A percentile compares a stretch with the other conserved stretches of the same genome.
Evolutionary conservation across 257 asterid species (phyloP).

Genomic region (Salvia hispanica): DNA sequence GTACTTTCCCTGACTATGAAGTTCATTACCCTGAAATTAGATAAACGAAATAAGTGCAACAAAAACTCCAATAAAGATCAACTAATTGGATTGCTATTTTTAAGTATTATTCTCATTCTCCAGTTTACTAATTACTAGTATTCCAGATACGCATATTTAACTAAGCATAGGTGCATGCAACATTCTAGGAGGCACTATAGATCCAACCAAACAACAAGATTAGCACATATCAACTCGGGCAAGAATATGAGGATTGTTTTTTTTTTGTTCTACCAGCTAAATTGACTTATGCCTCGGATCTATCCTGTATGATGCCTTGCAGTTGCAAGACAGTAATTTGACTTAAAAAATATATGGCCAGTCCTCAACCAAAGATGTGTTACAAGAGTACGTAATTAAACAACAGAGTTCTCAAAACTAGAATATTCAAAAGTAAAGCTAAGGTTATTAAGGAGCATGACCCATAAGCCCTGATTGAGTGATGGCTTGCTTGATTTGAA

Average conservation of each 20-base stretch:
- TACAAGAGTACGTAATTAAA: constrained; percentile 2
- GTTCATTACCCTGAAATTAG: constrained; percentile 78
- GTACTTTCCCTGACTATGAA: constrained; percentile 80
- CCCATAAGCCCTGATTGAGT: too few species aligned
- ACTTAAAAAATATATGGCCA: background rate
- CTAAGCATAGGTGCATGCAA: background rate
- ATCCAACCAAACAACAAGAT: constrained; percentile 6
- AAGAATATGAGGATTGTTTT: background rate
- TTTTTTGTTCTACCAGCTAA: background rate
- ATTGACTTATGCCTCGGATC: background rate
- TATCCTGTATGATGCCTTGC: background rate
- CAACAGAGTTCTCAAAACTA: background rate
- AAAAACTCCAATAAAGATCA: background rate
- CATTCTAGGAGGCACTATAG: background rate
- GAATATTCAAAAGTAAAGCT: too few species aligned
- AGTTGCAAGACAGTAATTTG: background rate
- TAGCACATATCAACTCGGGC: constrained; percentile 6
- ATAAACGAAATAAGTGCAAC: constrained; percentile 19
- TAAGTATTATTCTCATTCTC: constrained; percentile 19
- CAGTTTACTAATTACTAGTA: constrained; percentile 6
- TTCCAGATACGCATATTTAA: constrained; percentile 16
- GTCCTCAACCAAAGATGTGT: background rate
- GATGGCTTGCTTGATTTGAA: background rate
- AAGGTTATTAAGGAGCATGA: too few species aligned
- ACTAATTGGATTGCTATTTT: background rate